Base-by-base conservation (phyloP, 179 eudicot genomes). In the Beta corolliflora region DNA sequence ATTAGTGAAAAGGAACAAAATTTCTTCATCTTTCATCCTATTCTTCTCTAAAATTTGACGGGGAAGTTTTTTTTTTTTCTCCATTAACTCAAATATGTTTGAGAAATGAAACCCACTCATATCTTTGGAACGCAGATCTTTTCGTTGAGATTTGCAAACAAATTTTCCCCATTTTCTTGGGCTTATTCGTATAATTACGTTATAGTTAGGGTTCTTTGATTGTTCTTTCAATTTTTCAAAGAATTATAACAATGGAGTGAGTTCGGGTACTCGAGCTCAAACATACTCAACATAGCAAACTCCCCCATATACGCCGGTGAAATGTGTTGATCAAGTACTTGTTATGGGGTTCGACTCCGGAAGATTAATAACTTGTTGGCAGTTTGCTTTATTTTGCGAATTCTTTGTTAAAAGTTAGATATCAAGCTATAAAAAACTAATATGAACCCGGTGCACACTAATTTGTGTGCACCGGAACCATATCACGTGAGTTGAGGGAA, bases 221-320 rank as follows among this genome's bases (percentile, higher is more conserved):
- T 58, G 13, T 60, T 25, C 50, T 18, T 36, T 7, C 21, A 36
- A 11, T 66, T 66, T 53, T 76, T 82, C 10, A 68, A 29, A 29
- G 31, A 29, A 29, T 29, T 29, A 1, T 29, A 29, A 29, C 31
- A 29, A 95, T 95, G 98, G 91, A 83, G 25, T n/a, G n/a, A n/a
- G n/a, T n/a, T 50, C 91, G 3, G 83, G 85, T 79, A 63, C 91
- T 77, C 89, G 88, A 79, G 77, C 87, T 82, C 89, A 68, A 18
- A 67, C 94, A 21, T 87, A 29, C 31, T 29, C 2, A 29, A 29
- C 31, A 29, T 29, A 29, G 31, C 31, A 29, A 29, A 29, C 31
- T 29, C n/a, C 31, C 2, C 31, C 31, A 29, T 29, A 29, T 29
- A 29, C 31, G 31, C 31, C 1, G 31, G 31, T 29, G 31, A 29